Conservation (phyloP, 78 protist species). For the slime mould (Dictyostelium discoideum) region DNA sequence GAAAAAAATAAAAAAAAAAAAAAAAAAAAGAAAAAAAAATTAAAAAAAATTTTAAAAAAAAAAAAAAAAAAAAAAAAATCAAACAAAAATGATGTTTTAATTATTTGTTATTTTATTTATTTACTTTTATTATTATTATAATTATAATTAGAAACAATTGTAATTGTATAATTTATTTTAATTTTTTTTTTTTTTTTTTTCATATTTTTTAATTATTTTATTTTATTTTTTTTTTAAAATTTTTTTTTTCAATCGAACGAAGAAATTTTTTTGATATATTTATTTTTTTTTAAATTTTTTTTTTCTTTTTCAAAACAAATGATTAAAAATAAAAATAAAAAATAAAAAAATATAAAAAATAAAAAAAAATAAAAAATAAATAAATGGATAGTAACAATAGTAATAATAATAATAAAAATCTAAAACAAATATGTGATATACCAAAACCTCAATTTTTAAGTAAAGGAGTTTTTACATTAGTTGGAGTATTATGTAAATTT, state of each 20-base stretch:
- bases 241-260: not conserved
- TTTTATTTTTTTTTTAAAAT: not conserved
- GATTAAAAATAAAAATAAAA: no score
- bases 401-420: not conserved
- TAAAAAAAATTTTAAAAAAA: not conserved
- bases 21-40: no score
- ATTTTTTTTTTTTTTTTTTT: not conserved
- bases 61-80: not conserved
- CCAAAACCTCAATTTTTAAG: conserved; percentile 1
- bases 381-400: not conserved
- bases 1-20: no score
- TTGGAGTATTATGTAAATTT: not conserved
- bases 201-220: no score
- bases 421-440: not conserved
- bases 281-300: not conserved
- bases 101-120: not conserved
- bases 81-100: not conserved
- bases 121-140: not conserved
- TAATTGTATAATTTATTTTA: not conserved
- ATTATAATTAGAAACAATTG: no score
- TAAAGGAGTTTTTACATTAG: not conserved
- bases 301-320: not conserved
- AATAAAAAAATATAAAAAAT: no score
- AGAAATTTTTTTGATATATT: not conserved
- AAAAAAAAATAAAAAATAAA: no score